phyloP scores from a whole-genome alignment of 345 rosid species.

The Salix suchowensis region DNA sequence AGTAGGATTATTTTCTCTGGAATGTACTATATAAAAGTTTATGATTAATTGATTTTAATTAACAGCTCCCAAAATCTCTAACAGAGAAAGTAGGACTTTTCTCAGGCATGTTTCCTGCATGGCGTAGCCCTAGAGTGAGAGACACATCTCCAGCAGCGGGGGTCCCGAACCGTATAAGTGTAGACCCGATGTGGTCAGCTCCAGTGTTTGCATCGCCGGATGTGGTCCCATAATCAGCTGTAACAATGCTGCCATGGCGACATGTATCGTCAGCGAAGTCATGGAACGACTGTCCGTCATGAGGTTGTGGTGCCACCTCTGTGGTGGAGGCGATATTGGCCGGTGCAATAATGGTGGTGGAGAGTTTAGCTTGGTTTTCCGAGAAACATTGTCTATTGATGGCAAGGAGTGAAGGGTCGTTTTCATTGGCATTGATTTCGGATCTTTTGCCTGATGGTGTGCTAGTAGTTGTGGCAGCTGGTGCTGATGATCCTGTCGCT shows the following conservation, averaged over 20 bases:
- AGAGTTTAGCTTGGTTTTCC: conserved; percentile 41
- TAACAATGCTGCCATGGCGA: conserved; percentile 30
- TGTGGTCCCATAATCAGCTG: conserved; percentile 42
- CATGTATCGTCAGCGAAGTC: conserved; percentile 31
- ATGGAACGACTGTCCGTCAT: conserved; percentile 22
- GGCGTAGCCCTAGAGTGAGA: conserved; percentile 92
- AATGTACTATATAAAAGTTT: conserved; percentile 12
- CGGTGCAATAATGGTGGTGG: conserved; percentile 12
- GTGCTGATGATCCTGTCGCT: conserved; percentile 25
- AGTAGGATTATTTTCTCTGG: neutral
- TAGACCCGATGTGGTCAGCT: conserved; percentile 34
- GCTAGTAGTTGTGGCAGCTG: conserved; percentile 29
- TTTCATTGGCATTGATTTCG: conserved; percentile 59
- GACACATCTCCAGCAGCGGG: conserved; percentile 73
- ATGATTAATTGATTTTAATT: conserved; percentile 6
- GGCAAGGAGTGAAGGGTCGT: conserved; percentile 55
- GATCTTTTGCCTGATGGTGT: conserved; percentile 51
- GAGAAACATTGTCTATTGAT: conserved; percentile 49
- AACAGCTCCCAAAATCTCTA: conserved; percentile 70
- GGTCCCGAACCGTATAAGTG: conserved; percentile 71
- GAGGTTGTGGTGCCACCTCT: conserved; percentile 14
- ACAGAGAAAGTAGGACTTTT: conserved; percentile 57
- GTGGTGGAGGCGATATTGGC: conserved; percentile 2
- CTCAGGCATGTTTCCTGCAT: conserved; percentile 71
- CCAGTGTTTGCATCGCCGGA: conserved; percentile 14